A percentile compares a stretch with the other conserved stretches of the same genome.
phyloP scores from a whole-genome alignment of 345 rosid genomes.

The Xanthoceras sorbifolium region DNA sequence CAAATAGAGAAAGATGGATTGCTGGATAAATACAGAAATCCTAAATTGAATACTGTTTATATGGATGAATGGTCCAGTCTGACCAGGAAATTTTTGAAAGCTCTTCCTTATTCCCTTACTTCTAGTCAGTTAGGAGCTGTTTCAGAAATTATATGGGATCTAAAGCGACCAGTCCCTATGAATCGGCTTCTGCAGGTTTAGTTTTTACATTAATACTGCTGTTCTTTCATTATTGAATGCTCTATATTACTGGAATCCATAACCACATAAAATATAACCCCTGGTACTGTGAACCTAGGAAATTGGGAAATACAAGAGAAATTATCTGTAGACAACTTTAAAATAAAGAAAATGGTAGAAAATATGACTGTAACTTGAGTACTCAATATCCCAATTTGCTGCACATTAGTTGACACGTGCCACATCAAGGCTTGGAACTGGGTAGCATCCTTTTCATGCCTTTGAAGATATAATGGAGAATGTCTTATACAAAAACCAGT shows the following conservation, averaged over 20 bases:
- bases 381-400: not conserved
- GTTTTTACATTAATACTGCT: slow-evolving; percentile 11
- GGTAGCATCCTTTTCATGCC: not conserved
- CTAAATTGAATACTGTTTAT: slow-evolving; percentile 54
- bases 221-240: slow-evolving; percentile 16
- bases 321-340: not conserved
- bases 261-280: not conserved
- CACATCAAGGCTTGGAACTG: slow-evolving; percentile 7
- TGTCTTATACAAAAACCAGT: not conserved
- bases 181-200: slow-evolving; percentile 92
- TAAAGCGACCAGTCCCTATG: slow-evolving; percentile 87
- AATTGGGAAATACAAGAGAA: not conserved
- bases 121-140: slow-evolving; percentile 83
- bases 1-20: slow-evolving; percentile 70
- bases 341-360: not conserved
- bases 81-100: slow-evolving; percentile 66
- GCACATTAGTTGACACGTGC: not conserved
- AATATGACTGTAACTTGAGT: not conserved
- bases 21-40: slow-evolving; percentile 75
- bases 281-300: not conserved
- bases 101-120: slow-evolving; percentile 91
- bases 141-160: slow-evolving; percentile 96
- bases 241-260: not conserved
- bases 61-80: slow-evolving; percentile 79
- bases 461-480: not conserved